These are phyloP conservation scores for Arthrocladium fulminans DNA, from an alignment of 2,329 filamentous ascomycete species.

Conservation along the genomic window DNA sequence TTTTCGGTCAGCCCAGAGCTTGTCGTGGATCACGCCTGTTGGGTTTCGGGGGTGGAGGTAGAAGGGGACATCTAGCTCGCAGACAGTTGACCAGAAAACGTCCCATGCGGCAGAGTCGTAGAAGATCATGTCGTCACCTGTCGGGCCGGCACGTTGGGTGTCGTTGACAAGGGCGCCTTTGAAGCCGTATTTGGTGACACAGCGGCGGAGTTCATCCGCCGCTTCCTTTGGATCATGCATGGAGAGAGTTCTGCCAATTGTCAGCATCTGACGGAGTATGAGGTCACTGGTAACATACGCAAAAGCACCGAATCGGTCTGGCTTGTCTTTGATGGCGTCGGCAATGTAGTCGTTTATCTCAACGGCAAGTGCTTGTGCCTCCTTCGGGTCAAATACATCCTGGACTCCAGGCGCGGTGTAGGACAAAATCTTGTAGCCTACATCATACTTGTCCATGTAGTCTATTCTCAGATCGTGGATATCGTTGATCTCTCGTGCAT, in stretches of 20 bases:
- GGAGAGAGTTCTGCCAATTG: constrained; percentile 27
- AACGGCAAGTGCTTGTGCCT: constrained; percentile 22
- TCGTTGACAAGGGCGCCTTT: constrained; percentile 55
- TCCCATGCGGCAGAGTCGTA: constrained; percentile 56
- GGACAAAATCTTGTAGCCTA: constrained; percentile 24
- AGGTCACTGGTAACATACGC: constrained; percentile 22
- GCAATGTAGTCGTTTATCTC: constrained; percentile 26
- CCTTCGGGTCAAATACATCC: constrained; percentile 22
- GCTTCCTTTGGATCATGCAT: constrained; percentile 36
- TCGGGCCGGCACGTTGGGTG: constrained; percentile 48
- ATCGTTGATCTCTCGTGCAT: constrained; percentile 46
- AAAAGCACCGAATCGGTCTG: constrained; percentile 35
- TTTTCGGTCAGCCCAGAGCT: constrained; percentile 22
- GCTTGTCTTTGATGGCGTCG: constrained; percentile 22
- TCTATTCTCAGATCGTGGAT: constrained; percentile 15
- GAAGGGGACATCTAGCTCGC: constrained; percentile 23
- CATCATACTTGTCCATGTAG: constrained; percentile 23
- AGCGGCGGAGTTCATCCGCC: constrained; percentile 34
- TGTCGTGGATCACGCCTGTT: constrained; percentile 34
- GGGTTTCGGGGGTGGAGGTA: constrained; percentile 29
- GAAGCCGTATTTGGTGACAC: constrained; percentile 51
- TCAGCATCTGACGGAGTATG: constrained; percentile 11
- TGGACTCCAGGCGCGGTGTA: constrained; percentile 26
- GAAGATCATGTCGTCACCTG: constrained; percentile 55
- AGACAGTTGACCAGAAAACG: constrained; percentile 26